Evolutionary conservation across 1,284 basidiomycete genomes (phyloP), one percentile per base, ranked within the genome.

Genomic region (Sporisorium scitamineum): DNA sequence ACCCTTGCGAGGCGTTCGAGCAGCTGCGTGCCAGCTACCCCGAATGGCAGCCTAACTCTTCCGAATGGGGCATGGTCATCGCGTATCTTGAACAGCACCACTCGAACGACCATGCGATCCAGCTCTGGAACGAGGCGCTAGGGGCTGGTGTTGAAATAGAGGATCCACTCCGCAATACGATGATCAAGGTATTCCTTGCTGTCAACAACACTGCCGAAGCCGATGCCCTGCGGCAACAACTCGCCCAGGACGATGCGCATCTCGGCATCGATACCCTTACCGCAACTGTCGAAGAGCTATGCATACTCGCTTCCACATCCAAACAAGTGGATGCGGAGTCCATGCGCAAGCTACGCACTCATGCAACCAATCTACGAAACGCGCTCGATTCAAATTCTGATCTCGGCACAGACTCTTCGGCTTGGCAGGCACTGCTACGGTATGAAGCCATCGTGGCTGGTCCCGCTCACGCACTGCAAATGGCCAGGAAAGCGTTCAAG

Each of bases 1-100:
- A 76, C 16, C 72, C 63, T 0, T 37, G 42, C 32, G 10, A 45
- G 2, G 69, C 45, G 0, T 75, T 76, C 39, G 20, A 37, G 2
- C 34, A 57, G 16, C 57, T 79, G 4, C 67, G 71, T 8, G 51
- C 54, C 1, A 29, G 27, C 16, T 31, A 77, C 22, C 75, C 70
- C 1, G 51, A 73, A 10, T 79, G 74, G 70, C 42, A 31, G 31
- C 63, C 68, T 16, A 60, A 53, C 14, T 59, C 61, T 24, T 58
- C 70, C 45, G 71, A 77, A 16, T 76, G 70, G 68, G 68, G 66
- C 37, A 57, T 76, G 64, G 57, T 76, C 54, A 61, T 75, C 57
- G 51, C 51, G 24, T n/a, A 48, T 18, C 50, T 75, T 14, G 60
- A 44, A 7, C 13, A 39, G 39, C 57, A 57, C 18, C 22, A 42